Conservation (phyloP, 257 asterid genomes). For the Solanum neorickii region DNA sequence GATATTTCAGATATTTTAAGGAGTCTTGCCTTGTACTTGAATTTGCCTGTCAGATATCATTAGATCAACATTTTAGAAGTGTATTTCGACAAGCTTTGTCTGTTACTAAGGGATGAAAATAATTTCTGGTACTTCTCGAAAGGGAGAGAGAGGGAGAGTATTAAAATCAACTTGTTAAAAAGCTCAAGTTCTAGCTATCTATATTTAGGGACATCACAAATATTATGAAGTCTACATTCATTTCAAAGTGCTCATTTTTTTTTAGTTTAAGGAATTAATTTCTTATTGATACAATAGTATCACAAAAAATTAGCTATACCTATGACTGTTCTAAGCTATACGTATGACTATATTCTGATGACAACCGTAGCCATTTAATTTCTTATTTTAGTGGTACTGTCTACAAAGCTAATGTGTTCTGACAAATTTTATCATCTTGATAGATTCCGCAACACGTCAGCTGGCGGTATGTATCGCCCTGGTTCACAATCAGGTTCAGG, state of each 20-base stretch:
- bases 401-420: neutral
- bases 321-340: neutral
- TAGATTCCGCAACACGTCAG: conserved; percentile 67
- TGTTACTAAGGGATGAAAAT: neutral
- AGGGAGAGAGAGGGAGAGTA: neutral
- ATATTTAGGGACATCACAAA: neutral
- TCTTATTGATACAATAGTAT: neutral
- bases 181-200: neutral
- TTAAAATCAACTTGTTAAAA: neutral
- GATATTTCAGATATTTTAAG: neutral
- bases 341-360: neutral
- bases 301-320: neutral
- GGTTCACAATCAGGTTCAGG: conserved; percentile 47
- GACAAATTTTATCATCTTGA: neutral
- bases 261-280: neutral
- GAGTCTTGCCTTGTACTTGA: neutral
- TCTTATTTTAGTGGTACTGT: neutral
- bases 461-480: conserved; percentile 71
- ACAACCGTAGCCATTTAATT: neutral
- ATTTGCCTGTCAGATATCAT: neutral
- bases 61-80: neutral
- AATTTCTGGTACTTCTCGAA: neutral
- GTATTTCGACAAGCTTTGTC: neutral
- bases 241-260: neutral
- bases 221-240: neutral